Base-by-base conservation (phyloP, 495 filamentous ascomycete genomes). In the Hypoxylon fragiforme region DNA sequence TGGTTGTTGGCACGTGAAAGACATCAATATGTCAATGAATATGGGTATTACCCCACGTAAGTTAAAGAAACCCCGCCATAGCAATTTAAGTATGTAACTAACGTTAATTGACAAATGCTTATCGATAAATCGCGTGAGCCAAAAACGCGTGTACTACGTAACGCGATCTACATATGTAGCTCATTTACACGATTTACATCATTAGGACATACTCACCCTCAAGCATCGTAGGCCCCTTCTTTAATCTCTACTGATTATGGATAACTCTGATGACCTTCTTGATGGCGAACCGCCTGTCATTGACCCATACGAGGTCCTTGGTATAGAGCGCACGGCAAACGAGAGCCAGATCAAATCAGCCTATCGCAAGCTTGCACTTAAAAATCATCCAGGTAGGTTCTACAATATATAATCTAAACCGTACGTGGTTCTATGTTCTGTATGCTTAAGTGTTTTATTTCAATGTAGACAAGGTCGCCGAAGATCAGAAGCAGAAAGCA, bases 251-350 rank as follows among this genome's bases (percentile, higher is more conserved):
- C 9, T 31, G 35, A 44, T 20, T 35, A 77, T 77, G 74, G 68
- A 67, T 15, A 21, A 62, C 35, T 60, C 63, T 12, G 72, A 77
- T 3, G 73, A 76, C 24, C 41, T 72, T 24, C 40, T 57, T 13
- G 70, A 68, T 12, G 66, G 61, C 41, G 76, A 77, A 22, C 73
- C 70, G 8, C 75, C 75, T 2, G 41, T 44, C 19, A 81, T 89
- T 52, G 87, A 97, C 71, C 94, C 92, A 57, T 98, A 98, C 71
- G 83, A 79, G 31, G 82, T 96, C 46, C 85, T 97, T 14, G 80
- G 77, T 16, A 65, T 97, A 38, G 75, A 81, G 12, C 77, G 79
- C 31, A 78, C 81, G 13, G 83, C 87, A 19, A 79, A 79, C 8
- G 79, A 85, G 22, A 69, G 83, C 21, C 87, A 96, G 54, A 83